Conservation (phyloP, 2,329 filamentous ascomycete species). For the Ophiostoma fasciatum region DNA sequence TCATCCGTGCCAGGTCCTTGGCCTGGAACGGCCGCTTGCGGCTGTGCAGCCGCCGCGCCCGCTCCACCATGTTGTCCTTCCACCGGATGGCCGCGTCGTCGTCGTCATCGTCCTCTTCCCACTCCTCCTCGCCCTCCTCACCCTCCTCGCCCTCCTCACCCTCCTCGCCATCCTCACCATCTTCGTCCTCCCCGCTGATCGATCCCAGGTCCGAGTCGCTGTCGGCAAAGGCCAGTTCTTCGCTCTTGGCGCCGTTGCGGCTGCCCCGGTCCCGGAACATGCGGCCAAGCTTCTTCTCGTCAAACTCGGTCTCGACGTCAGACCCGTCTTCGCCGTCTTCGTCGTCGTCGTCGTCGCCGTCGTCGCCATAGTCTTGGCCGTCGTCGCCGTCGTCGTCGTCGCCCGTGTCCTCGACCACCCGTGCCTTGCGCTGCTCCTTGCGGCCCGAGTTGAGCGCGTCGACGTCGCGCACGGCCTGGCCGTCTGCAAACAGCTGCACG, state of each 20-base stretch:
- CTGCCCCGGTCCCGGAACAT: constrained; percentile 41
- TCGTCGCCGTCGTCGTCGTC: constrained; percentile 36
- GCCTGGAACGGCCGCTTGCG: constrained; percentile 61
- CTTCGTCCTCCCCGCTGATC: constrained; percentile 40
- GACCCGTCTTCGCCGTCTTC: constrained; percentile 30
- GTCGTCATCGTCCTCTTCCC: constrained; percentile 33
- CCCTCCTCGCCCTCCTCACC: constrained; percentile 36
- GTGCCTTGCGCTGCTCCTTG: constrained; percentile 41
- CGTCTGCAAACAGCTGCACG: constrained; percentile 72
- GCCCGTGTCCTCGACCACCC: constrained; percentile 46
- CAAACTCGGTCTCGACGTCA: constrained; percentile 41
- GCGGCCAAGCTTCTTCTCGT: constrained; percentile 43
- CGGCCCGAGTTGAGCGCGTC: constrained; percentile 46
- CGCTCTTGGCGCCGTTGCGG: constrained; percentile 39
- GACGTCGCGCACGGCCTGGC: constrained; percentile 48
- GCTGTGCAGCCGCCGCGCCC: constrained; percentile 56
- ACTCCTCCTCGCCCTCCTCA: constrained; percentile 36
- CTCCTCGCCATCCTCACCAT: constrained; percentile 26
- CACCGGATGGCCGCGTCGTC: constrained; percentile 55
- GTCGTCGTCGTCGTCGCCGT: constrained; percentile 39
- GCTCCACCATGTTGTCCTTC: constrained; percentile 76
- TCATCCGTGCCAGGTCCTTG: constrained; percentile 67
- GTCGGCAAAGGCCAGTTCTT: constrained; percentile 81
- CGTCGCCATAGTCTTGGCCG: constrained; percentile 33
- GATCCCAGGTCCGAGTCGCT: constrained; percentile 95